Percentiles rank a stretch among this genome's conserved stretches.
phyloP scores from a whole-genome alignment of 768 basidiomycete species.

The Amanita polypyramis region DNA sequence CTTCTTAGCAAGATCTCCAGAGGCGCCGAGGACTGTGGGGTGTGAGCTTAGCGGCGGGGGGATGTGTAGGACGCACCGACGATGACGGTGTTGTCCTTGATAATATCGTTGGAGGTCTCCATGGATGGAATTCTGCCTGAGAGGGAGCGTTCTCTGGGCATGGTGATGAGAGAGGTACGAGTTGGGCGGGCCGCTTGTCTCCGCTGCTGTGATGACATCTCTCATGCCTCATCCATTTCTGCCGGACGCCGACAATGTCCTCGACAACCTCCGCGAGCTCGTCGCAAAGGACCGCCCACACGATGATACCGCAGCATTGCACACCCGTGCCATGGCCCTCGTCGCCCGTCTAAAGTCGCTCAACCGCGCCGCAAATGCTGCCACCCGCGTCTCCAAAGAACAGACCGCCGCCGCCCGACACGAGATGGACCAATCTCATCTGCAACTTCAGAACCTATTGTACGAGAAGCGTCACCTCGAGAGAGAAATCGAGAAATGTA shows the following conservation, averaged over 20 bases:
- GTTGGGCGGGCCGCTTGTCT: not conserved
- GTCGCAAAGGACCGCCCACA: constrained; percentile 33
- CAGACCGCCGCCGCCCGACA: constrained; percentile 69
- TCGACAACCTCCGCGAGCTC: constrained; percentile 55
- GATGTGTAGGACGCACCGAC: constrained; percentile 46
- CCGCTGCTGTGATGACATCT: not conserved
- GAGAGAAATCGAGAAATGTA: constrained; percentile 86
- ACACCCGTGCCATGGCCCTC: constrained; percentile 64
- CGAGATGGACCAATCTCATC: constrained; percentile 85
- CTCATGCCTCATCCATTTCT: constrained; percentile 19
- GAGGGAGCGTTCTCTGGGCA: constrained; percentile 42
- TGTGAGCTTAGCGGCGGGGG: constrained; percentile 8
- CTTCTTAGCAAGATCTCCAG: constrained; percentile 98
- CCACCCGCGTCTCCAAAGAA: constrained; percentile 57
- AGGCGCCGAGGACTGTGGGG: constrained; percentile 78
- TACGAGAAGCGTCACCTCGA: constrained; percentile 88
- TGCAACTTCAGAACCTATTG: constrained; percentile 76
- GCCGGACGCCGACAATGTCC: constrained; percentile 38
- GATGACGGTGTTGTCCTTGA: constrained; percentile 85
- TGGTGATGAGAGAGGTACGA: constrained; percentile 14
- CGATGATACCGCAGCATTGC: constrained; percentile 39
- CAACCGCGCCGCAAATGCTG: constrained; percentile 63
- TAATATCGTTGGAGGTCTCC: constrained; percentile 58
- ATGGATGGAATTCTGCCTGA: constrained; percentile 88
- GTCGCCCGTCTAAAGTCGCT: constrained; percentile 72